Conservation (phyloP, 495 filamentous ascomycete genomes). For the Neurospora sp. region DNA sequence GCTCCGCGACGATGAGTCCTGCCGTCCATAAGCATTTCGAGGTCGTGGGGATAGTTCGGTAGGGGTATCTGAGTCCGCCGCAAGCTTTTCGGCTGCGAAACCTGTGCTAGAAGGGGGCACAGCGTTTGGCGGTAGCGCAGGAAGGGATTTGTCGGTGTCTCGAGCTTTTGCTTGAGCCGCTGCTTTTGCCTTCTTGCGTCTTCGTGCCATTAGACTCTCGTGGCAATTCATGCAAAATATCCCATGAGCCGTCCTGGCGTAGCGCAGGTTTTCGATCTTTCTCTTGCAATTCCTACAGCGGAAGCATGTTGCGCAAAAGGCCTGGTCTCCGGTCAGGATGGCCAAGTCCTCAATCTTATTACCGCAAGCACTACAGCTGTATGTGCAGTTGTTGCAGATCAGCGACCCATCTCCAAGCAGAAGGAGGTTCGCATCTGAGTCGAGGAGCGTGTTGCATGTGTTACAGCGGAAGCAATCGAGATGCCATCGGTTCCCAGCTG, state of each 20-base stretch:
- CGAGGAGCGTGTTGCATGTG: constrained; percentile 87
- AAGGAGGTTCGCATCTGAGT: constrained; percentile 96
- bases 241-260: constrained; percentile 93
- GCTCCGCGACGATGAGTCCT: constrained; percentile 39
- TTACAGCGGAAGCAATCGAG: constrained; percentile 99
- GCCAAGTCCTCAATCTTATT: constrained; percentile 99
- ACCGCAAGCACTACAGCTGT: constrained; percentile 93
- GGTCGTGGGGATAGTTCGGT: constrained; percentile 63
- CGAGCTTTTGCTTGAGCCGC: constrained; percentile 49
- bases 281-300: constrained; percentile 95
- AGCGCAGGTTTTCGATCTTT: constrained; percentile 97
- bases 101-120: constrained; percentile 40
- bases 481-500: constrained; percentile 98
- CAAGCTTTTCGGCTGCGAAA: constrained; percentile 57
- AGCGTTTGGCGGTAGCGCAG: constrained; percentile 75
- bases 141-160: constrained; percentile 82
- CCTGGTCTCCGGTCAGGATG: constrained; percentile 95
- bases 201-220: constrained; percentile 92
- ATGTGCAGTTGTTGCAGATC: constrained; percentile 99
- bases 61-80: constrained; percentile 64
- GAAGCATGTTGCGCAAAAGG: constrained; percentile 97
- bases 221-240: constrained; percentile 99
- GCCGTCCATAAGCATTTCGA: constrained; percentile 37
- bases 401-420: constrained; percentile 95
- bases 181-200: constrained; percentile 77